Percentiles rank a stretch among this genome's conserved stretches.
Conservation (phyloP, 306 rosid species). For the Cajanus cajan region DNA sequence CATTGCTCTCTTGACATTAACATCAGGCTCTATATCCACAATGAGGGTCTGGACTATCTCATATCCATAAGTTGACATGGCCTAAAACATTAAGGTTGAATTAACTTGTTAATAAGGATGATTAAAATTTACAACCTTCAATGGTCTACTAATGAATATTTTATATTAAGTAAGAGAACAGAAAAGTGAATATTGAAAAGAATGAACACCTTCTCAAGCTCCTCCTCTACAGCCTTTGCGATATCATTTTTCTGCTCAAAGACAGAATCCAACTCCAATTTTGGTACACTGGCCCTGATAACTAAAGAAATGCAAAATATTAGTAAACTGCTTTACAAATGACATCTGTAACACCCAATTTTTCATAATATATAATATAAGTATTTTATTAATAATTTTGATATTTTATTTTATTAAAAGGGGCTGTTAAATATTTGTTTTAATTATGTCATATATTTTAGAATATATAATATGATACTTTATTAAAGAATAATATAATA, state of each 20-base stretch:
- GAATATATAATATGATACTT: too few relatives aligned
- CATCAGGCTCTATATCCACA: constrained; percentile 62
- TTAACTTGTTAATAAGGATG: not conserved
- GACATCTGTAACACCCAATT: too few relatives aligned
- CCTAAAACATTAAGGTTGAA: constrained; percentile 40
- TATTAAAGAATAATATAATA: too few relatives aligned
- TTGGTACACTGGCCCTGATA: constrained; percentile 67
- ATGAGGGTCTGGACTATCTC: constrained; percentile 75
- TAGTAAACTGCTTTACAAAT: not conserved
- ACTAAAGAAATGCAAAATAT: constrained; percentile 41
- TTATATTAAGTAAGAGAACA: not conserved
- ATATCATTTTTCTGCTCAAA: constrained; percentile 73
- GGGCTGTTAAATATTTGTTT: too few relatives aligned
- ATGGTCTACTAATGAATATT: not conserved
- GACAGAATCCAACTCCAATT: constrained; percentile 64
- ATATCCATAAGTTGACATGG: constrained; percentile 62
- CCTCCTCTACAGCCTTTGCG: constrained; percentile 63
- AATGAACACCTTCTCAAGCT: constrained; percentile 63
- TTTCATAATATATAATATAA: too few relatives aligned
- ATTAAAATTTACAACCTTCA: constrained; percentile 10
- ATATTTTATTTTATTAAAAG: too few relatives aligned
- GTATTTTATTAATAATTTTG: too few relatives aligned
- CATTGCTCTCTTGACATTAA: constrained; percentile 66
- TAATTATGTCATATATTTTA: too few relatives aligned
- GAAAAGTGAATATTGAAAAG: not conserved